Conservation (phyloP, 805 yeast species). For the Zygotorulaspora florentina region DNA sequence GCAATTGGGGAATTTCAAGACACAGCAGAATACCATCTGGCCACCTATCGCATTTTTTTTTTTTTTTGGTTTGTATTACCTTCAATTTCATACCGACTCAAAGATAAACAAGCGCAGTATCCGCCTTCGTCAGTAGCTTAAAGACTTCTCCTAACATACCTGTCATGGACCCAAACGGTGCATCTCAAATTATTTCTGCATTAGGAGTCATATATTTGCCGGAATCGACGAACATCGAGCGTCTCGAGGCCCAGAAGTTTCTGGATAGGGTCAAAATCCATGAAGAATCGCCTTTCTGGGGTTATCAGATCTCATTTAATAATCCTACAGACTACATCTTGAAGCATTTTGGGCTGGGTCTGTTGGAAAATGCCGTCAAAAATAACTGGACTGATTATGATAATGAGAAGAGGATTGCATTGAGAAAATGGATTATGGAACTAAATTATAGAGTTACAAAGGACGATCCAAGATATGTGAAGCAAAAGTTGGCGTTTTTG, state of each 20-base stretch:
- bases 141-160: too few species aligned
- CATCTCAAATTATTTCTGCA: constrained; percentile 71
- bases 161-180: constrained; percentile 63
- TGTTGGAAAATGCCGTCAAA: constrained; percentile 69
- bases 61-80: not conserved
- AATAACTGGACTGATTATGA: constrained; percentile 52
- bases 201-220: constrained; percentile 70
- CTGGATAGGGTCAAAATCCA: constrained; percentile 71
- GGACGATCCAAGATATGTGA: constrained; percentile 83
- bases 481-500: constrained; percentile 81
- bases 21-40: not conserved
- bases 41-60: constrained; percentile 1
- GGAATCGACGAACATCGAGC: constrained; percentile 52
- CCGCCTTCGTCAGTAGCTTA: too few species aligned
- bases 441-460: constrained; percentile 55
- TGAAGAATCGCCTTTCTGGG: constrained; percentile 88
- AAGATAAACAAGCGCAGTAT: too few species aligned
- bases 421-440: constrained; percentile 82
- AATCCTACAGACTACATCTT: constrained; percentile 62
- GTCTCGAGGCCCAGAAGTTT: constrained; percentile 58
- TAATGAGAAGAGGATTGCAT: constrained; percentile 55
- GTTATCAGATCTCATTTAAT: constrained; percentile 73
- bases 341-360: constrained; percentile 83
- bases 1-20: not conserved
- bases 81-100: not conserved